Evolutionary conservation across 1,284 basidiomycete species (phyloP).

Genomic region (Sporisorium scitamineum): DNA sequence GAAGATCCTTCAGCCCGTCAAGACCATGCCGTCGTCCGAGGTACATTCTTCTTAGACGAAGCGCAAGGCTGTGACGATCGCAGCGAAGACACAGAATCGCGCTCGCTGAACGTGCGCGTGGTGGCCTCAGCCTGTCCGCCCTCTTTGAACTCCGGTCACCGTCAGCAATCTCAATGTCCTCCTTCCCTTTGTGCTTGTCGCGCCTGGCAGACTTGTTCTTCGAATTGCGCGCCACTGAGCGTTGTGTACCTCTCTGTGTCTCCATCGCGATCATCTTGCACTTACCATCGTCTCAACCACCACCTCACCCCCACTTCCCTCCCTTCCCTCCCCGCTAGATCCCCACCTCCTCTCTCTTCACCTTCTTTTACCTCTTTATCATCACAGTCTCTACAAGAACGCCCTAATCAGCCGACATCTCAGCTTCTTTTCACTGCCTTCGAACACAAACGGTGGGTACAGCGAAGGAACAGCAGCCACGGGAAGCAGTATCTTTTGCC

Average conservation of each 20-base stretch:
- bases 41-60: background rate
- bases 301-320: background rate
- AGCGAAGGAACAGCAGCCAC: background rate
- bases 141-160: background rate
- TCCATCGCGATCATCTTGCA: background rate
- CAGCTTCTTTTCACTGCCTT: background rate
- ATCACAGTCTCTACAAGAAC: constrained; percentile 10
- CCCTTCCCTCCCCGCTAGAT: background rate
- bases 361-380: background rate
- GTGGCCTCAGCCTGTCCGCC: background rate
- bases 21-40: background rate
- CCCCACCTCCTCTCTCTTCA: background rate
- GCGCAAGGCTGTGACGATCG: background rate
- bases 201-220: background rate
- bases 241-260: background rate
- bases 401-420: background rate
- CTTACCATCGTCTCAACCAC: background rate
- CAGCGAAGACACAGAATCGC: background rate
- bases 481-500: background rate
- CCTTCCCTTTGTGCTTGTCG: background rate
- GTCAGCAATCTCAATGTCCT: background rate
- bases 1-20: constrained; percentile 23
- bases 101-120: background rate
- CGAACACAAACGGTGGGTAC: background rate
- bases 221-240: background rate